These are phyloP conservation scores for Botrytis medusae DNA, from an alignment of 2,329 filamentous ascomycete species.

Conservation along the genomic window DNA sequence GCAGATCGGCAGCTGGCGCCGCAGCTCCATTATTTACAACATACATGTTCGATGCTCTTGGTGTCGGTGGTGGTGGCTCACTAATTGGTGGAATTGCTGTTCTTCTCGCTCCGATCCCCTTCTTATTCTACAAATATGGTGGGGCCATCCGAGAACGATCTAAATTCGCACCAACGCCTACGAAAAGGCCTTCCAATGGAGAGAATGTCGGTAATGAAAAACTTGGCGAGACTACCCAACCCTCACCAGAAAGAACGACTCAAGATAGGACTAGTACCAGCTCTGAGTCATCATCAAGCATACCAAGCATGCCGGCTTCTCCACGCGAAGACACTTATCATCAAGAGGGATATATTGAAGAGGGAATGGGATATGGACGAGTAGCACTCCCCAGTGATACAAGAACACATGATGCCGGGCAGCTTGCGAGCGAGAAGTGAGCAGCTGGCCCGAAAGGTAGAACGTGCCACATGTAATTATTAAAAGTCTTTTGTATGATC, in stretches of 20 bases:
- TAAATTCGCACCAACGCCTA: slow-evolving; percentile 34
- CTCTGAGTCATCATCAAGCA: slow-evolving; percentile 39
- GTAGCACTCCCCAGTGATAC: slow-evolving; percentile 6
- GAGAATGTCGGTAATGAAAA: not conserved
- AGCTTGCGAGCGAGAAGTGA: slow-evolving; percentile 14
- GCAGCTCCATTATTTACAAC: slow-evolving; percentile 61
- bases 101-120: slow-evolving; percentile 35
- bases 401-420: slow-evolving; percentile 15
- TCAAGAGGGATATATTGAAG: slow-evolving; percentile 18
- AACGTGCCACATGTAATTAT: too few relatives aligned
- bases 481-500: not conserved
- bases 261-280: not conserved
- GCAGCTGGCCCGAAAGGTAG: not conserved
- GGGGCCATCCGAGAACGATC: slow-evolving; percentile 37
- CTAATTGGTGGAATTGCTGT: slow-evolving; percentile 52
- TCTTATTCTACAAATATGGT: slow-evolving; percentile 38
- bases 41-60: slow-evolving; percentile 45
- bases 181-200: not conserved
- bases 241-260: not conserved
- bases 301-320: slow-evolving; percentile 45
- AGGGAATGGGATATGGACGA: slow-evolving; percentile 16
- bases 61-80: slow-evolving; percentile 53
- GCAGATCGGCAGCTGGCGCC: slow-evolving; percentile 63
- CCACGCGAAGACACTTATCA: slow-evolving; percentile 20
- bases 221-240: not conserved